A percentile compares a stretch with the other conserved stretches of the same genome.
These are phyloP conservation scores for Leishmania gerbilli DNA, from an alignment of 208 protist species.

Conservation along the genomic window DNA sequence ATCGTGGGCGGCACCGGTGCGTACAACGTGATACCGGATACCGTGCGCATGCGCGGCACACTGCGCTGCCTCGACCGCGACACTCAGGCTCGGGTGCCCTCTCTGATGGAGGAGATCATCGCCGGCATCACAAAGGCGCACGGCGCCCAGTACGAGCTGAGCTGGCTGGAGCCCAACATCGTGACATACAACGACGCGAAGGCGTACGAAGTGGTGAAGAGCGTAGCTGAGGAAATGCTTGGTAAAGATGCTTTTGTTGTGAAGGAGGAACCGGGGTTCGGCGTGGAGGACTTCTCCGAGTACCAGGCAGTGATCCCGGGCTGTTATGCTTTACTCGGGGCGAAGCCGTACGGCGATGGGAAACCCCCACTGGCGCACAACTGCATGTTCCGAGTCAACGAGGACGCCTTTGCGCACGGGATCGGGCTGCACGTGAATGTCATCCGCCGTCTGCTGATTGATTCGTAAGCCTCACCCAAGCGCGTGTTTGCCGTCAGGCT, in stretches of 20 bases:
- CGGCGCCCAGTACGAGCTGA: slow-evolving; percentile 59
- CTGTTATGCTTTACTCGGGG: slow-evolving; percentile 31
- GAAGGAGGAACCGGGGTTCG: slow-evolving; percentile 41
- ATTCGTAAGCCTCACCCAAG: neutral
- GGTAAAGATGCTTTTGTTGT: slow-evolving; percentile 46
- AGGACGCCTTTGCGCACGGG: slow-evolving; percentile 47
- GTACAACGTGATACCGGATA: slow-evolving; percentile 80
- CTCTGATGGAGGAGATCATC: slow-evolving; percentile 73
- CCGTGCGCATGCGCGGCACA: slow-evolving; percentile 67
- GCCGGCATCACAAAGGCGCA: slow-evolving; percentile 68
- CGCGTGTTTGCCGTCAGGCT: neutral
- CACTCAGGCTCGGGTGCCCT: slow-evolving; percentile 55
- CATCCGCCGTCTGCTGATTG: slow-evolving; percentile 25
- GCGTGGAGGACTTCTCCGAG: slow-evolving; percentile 76
- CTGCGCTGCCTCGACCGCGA: slow-evolving; percentile 71
- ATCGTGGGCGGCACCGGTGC: slow-evolving; percentile 52
- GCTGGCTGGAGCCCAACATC: slow-evolving; percentile 82
- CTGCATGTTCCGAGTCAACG: slow-evolving; percentile 41
- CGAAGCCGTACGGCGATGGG: neutral
- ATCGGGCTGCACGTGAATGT: slow-evolving; percentile 55
- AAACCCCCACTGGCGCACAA: slow-evolving; percentile 26
- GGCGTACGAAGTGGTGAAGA: slow-evolving; percentile 59
- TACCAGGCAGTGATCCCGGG: slow-evolving; percentile 67
- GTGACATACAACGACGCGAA: slow-evolving; percentile 75
- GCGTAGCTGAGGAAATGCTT: slow-evolving; percentile 41